Evolutionary conservation across 768 basidiomycete genomes (phyloP), one percentile per base, ranked within the genome.

Genomic region (Boletus fagicola): DNA sequence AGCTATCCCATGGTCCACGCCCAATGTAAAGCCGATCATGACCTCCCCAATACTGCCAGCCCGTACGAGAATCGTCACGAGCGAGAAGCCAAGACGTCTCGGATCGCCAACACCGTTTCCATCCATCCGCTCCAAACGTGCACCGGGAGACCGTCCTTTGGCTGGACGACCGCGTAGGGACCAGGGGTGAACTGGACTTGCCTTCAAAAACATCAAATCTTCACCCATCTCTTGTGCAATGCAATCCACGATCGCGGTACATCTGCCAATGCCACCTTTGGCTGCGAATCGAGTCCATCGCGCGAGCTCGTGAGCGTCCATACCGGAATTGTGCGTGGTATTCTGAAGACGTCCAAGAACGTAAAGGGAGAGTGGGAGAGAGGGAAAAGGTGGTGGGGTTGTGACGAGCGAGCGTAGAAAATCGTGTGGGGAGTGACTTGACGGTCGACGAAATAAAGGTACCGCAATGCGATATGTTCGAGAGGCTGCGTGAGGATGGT

Each of bases 201-300:
- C 90, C 81, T 88, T 86, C 49, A 94, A 72, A 69, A 94, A 93
- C 92, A 94, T 94, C 45, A 94, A 78, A 71, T 94, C 92, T 11
- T 70, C 69, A 24, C 86, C 86, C 12, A 80, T 69, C 39, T 79
- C 78, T 68, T 90, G 83, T 2, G 90, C 90, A 20, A 90, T 81
- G 64, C 88, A 91, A 69, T 94, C 91, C 52, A 80, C 77, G 26
- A 79, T 55, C 5, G 92, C 92, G 1, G 82, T 84, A 61, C 90
- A 92, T 62, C 78, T 87, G 5, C 92, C 92, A 52, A 94, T 91
- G 15, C 92, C 92, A 0, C 92, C 92, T 65, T 92, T 93, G 5
- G 77, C 82, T 0, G 92, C 92, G 68, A 94, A 93, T 40, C 92
- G 79, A 11, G 87, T 88, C 92, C 92, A 94, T 42, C 88, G 78